Percentiles rank a stretch among this genome's conserved stretches.
Evolutionary conservation across 768 basidiomycete species (phyloP).

Genomic region (Suillus luteus): DNA sequence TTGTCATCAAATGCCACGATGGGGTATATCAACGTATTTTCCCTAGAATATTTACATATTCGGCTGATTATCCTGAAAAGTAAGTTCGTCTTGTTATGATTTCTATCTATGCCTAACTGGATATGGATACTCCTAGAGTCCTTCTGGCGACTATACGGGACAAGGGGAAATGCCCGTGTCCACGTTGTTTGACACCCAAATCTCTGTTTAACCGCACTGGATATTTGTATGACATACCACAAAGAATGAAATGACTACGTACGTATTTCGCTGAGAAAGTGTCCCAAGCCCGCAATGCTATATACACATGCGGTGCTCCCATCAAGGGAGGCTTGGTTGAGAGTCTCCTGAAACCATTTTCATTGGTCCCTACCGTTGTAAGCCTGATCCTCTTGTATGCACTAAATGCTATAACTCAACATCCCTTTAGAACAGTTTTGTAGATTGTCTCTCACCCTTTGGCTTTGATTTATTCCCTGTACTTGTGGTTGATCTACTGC

Average conservation of each 20-base stretch:
- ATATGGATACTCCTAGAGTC: not conserved
- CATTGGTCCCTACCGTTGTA: not conserved
- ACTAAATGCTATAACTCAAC: too few relatives aligned
- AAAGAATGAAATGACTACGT: not conserved
- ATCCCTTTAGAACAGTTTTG: not conserved
- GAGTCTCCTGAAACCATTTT: not conserved
- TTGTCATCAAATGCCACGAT: not conserved
- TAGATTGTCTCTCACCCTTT: not conserved
- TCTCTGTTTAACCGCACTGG: not conserved
- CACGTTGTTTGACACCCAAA: not conserved
- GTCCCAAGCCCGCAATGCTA: not conserved
- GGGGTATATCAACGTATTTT: not conserved
- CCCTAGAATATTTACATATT: not conserved
- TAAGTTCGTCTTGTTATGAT: too few relatives aligned
- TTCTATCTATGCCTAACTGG: too few relatives aligned
- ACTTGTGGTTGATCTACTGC: not conserved
- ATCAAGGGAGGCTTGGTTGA: not conserved
- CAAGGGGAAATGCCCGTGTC: not conserved
- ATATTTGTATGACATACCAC: accelerated
- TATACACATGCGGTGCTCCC: not conserved
- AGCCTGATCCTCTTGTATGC: not conserved
- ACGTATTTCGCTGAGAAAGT: not conserved
- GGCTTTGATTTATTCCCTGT: not conserved
- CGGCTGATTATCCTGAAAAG: not conserved
- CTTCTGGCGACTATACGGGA: not conserved